phyloP scores from a whole-genome alignment of 768 basidiomycete species.

The Rhodotorula graminis region DNA sequence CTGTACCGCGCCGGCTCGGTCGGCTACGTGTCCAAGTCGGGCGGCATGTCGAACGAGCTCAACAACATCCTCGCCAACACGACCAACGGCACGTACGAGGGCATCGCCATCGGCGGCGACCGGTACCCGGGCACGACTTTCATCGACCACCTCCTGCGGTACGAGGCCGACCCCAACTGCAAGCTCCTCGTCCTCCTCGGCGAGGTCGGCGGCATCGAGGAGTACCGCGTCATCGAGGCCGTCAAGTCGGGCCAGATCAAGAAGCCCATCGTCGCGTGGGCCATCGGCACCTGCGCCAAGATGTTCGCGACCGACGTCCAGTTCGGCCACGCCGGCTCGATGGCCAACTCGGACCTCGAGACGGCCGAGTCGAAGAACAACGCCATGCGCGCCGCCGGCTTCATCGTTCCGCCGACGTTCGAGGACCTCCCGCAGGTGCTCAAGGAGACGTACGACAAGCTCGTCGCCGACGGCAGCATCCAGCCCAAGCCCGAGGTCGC shows the following conservation, averaged over 20 bases:
- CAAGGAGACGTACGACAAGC: conserved; percentile 74
- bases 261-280: conserved; percentile 99
- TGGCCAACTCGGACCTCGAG: conserved; percentile 96
- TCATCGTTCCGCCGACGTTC: conserved; percentile 95
- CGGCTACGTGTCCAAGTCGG: conserved; percentile 98
- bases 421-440: conserved; percentile 86
- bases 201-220: conserved; percentile 97
- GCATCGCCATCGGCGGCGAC: conserved; percentile 99
- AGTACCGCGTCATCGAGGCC: conserved; percentile 97
- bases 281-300: conserved; percentile 98
- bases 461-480: conserved; percentile 67
- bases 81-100: conserved; percentile 99
- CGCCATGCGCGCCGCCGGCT: conserved; percentile 89
- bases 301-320: conserved; percentile 99
- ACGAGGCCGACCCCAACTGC: conserved; percentile 93
- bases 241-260: conserved; percentile 88
- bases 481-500: conserved; percentile 70
- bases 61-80: conserved; percentile 96
- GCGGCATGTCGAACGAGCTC: conserved; percentile 99
- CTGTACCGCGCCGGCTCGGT: conserved; percentile 96
- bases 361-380: conserved; percentile 97
- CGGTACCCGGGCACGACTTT: conserved; percentile 97
- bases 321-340: conserved; percentile 96
- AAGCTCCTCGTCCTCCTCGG: conserved; percentile 99
- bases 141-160: conserved; percentile 96